Percentiles rank a stretch among this genome's conserved stretches.
Conservation (phyloP, 192 early-diverging fungal genomes). For the Coemansia sp. region DNA sequence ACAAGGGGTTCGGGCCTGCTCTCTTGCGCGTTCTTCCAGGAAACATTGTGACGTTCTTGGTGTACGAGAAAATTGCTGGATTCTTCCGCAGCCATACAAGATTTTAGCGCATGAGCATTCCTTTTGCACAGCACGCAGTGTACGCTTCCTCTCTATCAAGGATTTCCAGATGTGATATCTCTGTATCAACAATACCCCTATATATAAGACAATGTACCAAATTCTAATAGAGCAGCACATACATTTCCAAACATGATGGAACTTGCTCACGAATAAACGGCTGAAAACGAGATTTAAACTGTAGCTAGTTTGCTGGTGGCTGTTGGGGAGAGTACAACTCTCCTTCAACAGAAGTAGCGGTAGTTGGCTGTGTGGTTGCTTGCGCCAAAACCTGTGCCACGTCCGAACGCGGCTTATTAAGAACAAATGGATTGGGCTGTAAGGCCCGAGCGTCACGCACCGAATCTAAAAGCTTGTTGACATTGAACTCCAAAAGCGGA, state of each 20-base stretch:
- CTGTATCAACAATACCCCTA: too few relatives aligned
- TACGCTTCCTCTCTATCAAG: not conserved
- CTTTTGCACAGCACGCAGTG: not conserved
- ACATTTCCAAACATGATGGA: too few relatives aligned
- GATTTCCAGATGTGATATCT: not conserved
- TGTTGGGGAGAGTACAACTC: not conserved
- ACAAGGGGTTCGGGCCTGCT: constrained; percentile 89
- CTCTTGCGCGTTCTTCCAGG: constrained; percentile 89
- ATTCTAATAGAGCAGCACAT: too few relatives aligned
- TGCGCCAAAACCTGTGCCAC: not conserved
- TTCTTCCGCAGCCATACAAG: constrained; percentile 60
- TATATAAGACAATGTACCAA: too few relatives aligned
- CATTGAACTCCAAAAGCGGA: constrained; percentile 45
- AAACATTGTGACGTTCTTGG: constrained; percentile 93
- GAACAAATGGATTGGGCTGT: constrained; percentile 20
- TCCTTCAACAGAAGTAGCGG: not conserved
- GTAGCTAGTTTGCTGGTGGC: not conserved
- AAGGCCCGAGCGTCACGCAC: constrained; percentile 29
- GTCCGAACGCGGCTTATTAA: constrained; percentile 1
- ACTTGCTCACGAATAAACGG: not conserved
- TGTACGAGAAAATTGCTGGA: constrained; percentile 78
- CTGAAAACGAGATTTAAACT: not conserved
- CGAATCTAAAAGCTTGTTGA: constrained; percentile 46
- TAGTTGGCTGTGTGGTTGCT: not conserved
- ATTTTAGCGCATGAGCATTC: not conserved